Conservation (phyloP, 2,329 filamentous ascomycete genomes). For the Beauveria sp. region DNA sequence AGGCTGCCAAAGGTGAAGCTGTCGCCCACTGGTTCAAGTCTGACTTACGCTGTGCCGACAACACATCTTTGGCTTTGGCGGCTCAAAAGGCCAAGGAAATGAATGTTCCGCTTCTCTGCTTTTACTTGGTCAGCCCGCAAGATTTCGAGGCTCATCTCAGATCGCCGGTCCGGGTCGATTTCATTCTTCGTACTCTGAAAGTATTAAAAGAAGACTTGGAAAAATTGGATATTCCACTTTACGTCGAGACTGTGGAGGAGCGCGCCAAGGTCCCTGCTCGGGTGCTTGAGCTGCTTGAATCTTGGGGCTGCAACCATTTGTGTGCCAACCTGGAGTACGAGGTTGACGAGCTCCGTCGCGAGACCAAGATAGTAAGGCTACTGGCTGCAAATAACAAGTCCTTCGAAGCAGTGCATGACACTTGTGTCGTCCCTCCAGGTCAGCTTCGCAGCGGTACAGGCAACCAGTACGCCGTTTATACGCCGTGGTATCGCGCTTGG, state of each 20-base stretch:
- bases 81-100: conserved; percentile 56
- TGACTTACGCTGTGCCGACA: conserved; percentile 68
- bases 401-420: conserved; percentile 70
- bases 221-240: conserved; percentile 67
- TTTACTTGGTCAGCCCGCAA: conserved; percentile 76
- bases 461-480: conserved; percentile 77
- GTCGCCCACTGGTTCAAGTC: conserved; percentile 90
- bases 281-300: conserved; percentile 56
- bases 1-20: conserved; percentile 30
- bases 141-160: conserved; percentile 77
- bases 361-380: conserved; percentile 56
- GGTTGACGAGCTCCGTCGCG: conserved; percentile 77
- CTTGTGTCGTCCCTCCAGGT: conserved; percentile 73
- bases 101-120: conserved; percentile 62
- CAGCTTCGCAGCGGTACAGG: conserved; percentile 58
- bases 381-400: conserved; percentile 57
- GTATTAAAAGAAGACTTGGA: conserved; percentile 59
- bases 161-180: conserved; percentile 67
- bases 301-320: conserved; percentile 68
- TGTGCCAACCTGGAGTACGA: conserved; percentile 83
- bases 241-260: conserved; percentile 63
- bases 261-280: conserved; percentile 53
- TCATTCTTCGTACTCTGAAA: conserved; percentile 65
- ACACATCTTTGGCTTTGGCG: conserved; percentile 61
- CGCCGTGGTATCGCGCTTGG: conserved; percentile 76